A percentile compares a stretch with the other conserved stretches of the same genome.
These are phyloP conservation scores for Xylaria castorea DNA, from an alignment of 495 filamentous ascomycete genomes.

Conservation along the genomic window DNA sequence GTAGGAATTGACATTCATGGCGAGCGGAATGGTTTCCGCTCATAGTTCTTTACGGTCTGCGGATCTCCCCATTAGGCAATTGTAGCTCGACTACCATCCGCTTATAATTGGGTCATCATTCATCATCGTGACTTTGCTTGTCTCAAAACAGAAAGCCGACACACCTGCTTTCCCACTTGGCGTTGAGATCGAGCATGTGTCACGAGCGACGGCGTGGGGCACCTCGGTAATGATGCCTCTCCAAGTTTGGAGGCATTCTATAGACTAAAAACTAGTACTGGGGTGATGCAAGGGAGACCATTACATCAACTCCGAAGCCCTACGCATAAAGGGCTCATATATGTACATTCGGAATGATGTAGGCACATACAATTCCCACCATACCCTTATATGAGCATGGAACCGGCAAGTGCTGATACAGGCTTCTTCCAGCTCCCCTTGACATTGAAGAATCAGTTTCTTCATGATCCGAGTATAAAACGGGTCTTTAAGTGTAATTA, in stretches of 20 bases:
- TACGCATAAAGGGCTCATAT: background rate
- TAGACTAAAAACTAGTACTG: background rate
- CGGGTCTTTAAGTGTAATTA: constrained; percentile 49
- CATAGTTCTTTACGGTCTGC: background rate
- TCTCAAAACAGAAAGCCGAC: constrained; percentile 23
- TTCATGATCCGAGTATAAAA: constrained; percentile 53
- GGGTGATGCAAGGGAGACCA: background rate
- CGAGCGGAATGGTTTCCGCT: constrained; percentile 15
- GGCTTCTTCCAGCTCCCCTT: constrained; percentile 60
- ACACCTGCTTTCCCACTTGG: background rate
- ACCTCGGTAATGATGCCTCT: constrained; percentile 19
- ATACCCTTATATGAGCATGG: constrained; percentile 32
- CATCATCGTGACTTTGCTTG: constrained; percentile 13
- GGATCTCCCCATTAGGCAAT: constrained; percentile 1
- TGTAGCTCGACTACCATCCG: background rate
- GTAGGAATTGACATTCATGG: background rate
- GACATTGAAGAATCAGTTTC: constrained; percentile 54
- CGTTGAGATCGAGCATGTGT: constrained; percentile 6
- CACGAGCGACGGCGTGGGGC: constrained; percentile 15
- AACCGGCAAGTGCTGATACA: constrained; percentile 52
- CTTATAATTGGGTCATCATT: constrained; percentile 12
- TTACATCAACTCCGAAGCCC: background rate
- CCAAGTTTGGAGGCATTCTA: background rate
- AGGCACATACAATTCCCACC: background rate
- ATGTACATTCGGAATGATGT: background rate